Percentiles rank a stretch among this genome's conserved stretches.
phyloP scores from a whole-genome alignment of 176 grass and related monocot genomes.

The Triticum timopheevii region DNA sequence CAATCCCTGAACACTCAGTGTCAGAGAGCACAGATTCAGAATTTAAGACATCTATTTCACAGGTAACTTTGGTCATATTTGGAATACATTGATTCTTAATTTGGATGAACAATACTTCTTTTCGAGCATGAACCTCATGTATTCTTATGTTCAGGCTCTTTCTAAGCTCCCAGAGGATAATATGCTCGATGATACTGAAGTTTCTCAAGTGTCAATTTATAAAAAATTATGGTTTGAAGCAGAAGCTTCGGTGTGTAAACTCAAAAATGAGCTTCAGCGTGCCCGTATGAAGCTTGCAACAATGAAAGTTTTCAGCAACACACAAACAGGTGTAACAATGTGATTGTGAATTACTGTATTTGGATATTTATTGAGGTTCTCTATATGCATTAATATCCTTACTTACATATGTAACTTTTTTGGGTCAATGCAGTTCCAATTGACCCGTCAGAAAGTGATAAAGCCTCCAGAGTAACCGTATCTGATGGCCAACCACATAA shows the following conservation, averaged over 20 bases:
- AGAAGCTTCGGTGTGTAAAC: conserved; percentile 65
- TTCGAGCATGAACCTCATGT: neutral
- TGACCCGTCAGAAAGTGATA: neutral
- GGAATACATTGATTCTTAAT: neutral
- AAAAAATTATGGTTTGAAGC: conserved; percentile 82
- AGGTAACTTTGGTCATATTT: conserved; percentile 43
- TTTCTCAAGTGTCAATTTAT: conserved; percentile 50
- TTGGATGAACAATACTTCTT: neutral
- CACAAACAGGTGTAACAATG: conserved; percentile 24
- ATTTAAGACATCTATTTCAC: conserved; percentile 45
- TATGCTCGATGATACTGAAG: conserved; percentile 39
- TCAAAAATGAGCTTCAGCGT: conserved; percentile 83
- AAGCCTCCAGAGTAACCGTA: neutral
- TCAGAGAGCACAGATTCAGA: conserved; percentile 37
- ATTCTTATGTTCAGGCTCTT: conserved; percentile 46
- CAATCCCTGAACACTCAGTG: conserved; percentile 22
- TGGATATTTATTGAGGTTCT: conserved; percentile 11
- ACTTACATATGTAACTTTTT: conserved; percentile 13
- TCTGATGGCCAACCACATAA: conserved; percentile 22
- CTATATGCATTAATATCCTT: neutral
- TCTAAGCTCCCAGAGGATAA: conserved; percentile 37
- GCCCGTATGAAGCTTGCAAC: conserved; percentile 33
- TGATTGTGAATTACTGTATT: conserved; percentile 25
- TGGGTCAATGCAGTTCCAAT: conserved; percentile 24
- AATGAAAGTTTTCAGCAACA: conserved; percentile 26